A percentile compares a stretch with the other conserved stretches of the same genome.
Evolutionary conservation across 768 basidiomycete genomes (phyloP).

Genomic region (Boletus sp.): DNA sequence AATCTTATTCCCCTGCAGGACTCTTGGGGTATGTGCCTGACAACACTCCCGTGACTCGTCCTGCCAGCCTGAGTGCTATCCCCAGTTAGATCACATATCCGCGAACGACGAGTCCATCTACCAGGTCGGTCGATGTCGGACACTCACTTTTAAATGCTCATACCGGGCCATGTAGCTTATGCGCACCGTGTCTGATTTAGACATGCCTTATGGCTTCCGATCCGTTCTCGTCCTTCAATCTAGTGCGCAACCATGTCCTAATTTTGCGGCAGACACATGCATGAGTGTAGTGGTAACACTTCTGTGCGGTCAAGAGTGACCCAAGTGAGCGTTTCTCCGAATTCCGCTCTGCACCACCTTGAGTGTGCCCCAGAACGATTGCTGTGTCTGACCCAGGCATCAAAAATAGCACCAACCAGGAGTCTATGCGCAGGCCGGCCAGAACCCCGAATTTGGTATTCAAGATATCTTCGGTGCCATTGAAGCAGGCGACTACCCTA

Average conservation of each 20-base stretch:
- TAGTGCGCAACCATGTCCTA: neutral
- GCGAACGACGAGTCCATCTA: slow-evolving; percentile 48
- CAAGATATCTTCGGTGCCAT: slow-evolving; percentile 57
- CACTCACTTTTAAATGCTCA: neutral
- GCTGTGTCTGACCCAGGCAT: slow-evolving; percentile 37
- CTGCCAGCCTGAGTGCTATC: too few species aligned
- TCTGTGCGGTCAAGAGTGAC: slow-evolving; percentile 43
- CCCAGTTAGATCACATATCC: slow-evolving; percentile 42
- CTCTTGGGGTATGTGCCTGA: slow-evolving; percentile 15
- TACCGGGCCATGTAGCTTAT: slow-evolving; percentile 31
- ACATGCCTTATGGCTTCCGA: slow-evolving; percentile 49
- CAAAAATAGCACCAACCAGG: slow-evolving; percentile 37
- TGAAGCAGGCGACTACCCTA: slow-evolving; percentile 49
- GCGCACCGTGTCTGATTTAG: slow-evolving; percentile 54
- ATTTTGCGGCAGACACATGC: slow-evolving; percentile 36
- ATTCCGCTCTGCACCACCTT: neutral
- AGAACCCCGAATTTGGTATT: slow-evolving; percentile 51
- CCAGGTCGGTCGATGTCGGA: slow-evolving; percentile 19
- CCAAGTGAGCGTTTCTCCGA: slow-evolving; percentile 39
- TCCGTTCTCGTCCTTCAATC: slow-evolving; percentile 20
- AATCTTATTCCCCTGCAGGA: slow-evolving; percentile 9
- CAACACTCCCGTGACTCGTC: neutral
- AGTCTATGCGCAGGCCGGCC: slow-evolving; percentile 40
- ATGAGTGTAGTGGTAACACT: slow-evolving; percentile 54
- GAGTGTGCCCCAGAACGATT: slow-evolving; percentile 18